phyloP scores from a whole-genome alignment of 306 rosid genomes.

The Dalbergia cultrata region DNA sequence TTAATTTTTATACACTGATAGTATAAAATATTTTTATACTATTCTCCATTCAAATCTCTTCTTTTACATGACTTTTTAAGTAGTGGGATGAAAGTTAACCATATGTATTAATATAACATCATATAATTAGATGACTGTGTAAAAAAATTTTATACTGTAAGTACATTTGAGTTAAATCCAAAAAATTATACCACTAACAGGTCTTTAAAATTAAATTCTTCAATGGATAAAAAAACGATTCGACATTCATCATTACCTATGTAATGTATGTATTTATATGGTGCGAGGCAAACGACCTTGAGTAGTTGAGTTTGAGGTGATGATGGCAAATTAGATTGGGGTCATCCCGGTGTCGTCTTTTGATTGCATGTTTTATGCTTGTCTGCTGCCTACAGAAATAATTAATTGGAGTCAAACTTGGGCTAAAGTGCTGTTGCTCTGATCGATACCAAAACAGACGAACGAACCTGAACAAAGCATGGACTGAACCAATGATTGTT shows the following conservation, averaged over 20 bases:
- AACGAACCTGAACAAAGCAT: conserved; percentile 18
- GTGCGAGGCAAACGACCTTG: conserved; percentile 36
- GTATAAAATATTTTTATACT: too few relatives aligned
- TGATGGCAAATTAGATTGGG: conserved; percentile 14
- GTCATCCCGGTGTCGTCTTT: neutral
- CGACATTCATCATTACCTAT: neutral
- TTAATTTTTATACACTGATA: too few relatives aligned
- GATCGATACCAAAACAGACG: neutral
- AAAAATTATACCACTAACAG: too few relatives aligned
- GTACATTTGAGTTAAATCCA: too few relatives aligned
- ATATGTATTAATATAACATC: too few relatives aligned
- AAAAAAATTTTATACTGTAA: too few relatives aligned
- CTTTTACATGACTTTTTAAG: too few relatives aligned
- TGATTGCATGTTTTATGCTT: conserved; percentile 28
- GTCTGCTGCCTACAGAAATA: conserved; percentile 17
- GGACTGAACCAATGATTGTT: conserved; percentile 39
- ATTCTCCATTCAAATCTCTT: too few relatives aligned
- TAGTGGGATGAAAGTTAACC: too few relatives aligned
- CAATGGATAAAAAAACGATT: neutral
- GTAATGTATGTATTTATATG: neutral
- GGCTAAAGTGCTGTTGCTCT: neutral
- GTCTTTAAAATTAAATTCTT: too few relatives aligned
- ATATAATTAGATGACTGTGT: too few relatives aligned
- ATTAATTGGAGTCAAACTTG: neutral
- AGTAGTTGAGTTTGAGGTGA: conserved; percentile 20